Evolutionary conservation across 2,329 filamentous ascomycete genomes (phyloP), one percentile per base, ranked within the genome.

Genomic region (Hypoxylon sp.): DNA sequence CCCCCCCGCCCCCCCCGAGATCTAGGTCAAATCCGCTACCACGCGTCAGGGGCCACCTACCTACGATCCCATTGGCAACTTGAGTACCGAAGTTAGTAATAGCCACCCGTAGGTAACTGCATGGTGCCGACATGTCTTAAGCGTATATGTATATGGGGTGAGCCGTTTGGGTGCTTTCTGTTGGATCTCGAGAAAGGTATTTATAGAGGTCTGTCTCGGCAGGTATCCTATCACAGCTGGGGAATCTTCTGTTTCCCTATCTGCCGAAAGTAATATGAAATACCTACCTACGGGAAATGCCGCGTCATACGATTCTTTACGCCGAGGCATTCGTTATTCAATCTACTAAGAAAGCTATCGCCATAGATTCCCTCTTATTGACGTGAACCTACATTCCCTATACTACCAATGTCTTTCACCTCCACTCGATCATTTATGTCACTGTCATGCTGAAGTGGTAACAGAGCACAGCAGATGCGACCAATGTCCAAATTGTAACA

Each of bases 21-120:
- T 26, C 37, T 22, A 37, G 47, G 41, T 50, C 24, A 7, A 52
- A 37, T 51, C 30, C 19, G 24, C 54, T 53, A 62, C 58, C 58
- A 28, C 62, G 52, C 65, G 58, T 59, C 58, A 56, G 56, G 34
- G 44, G 51, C 24, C 39, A 19, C 41, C 28, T 13, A 44, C 41
- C 43, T 47, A 50, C 53, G n/a, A 56, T 56, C 58, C 58, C 43
- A 67, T 65, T 67, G 61, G 64, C 48, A 62, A 48, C 34, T 17
- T 15, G n/a, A 22, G 37, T 48, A 41, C 59, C 43, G 50, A 51
- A 43, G 24, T 48, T 44, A 47, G 34, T 65, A 62, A 49, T 62
- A 55, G 56, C 54, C 54, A 52, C 32, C 32, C 28, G 28, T 48
- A 46, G 37, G 47, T 39, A 55, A 52, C 30, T 52, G 55, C 30